Evolutionary conservation across 768 basidiomycete genomes (phyloP).

Genomic region (Suillus lakei): DNA sequence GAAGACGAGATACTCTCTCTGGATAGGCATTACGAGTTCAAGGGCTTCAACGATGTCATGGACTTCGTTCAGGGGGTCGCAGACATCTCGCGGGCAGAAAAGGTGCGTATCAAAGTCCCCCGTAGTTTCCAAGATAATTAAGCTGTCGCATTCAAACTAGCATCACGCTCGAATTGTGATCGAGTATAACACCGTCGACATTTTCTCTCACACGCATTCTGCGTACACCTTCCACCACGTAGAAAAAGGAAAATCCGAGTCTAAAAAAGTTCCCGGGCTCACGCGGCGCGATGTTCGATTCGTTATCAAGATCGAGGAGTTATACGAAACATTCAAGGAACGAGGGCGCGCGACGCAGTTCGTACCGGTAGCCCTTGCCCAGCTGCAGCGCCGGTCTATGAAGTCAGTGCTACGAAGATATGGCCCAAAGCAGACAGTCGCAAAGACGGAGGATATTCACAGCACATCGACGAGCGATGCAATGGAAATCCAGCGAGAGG

Average conservation of each 20-base stretch:
- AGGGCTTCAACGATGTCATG: constrained; percentile 25
- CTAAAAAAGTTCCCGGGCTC: constrained; percentile 42
- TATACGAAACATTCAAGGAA: constrained; percentile 30
- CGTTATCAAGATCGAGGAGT: constrained; percentile 46
- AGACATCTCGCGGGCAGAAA: constrained; percentile 33
- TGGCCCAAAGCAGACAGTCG: neutral
- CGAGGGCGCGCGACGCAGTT: constrained; percentile 27
- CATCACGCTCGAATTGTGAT: constrained; percentile 37
- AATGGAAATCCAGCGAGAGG: neutral
- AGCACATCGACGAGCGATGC: neutral
- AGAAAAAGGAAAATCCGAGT: constrained; percentile 15
- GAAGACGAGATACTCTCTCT: constrained; percentile 24
- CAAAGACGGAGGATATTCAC: neutral
- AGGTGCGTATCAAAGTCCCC: constrained; percentile 25
- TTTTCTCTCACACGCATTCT: constrained; percentile 32
- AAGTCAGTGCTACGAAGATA: constrained; percentile 29
- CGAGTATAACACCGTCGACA: constrained; percentile 26
- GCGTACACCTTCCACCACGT: constrained; percentile 20
- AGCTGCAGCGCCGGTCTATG: constrained; percentile 28
- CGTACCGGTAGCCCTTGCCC: constrained; percentile 16
- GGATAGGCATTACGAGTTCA: constrained; percentile 35
- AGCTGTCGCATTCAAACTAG: constrained; percentile 17
- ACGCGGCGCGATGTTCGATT: constrained; percentile 57
- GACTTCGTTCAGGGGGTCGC: constrained; percentile 35
- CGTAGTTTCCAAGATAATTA: neutral